phyloP scores from a whole-genome alignment of 805 yeast genomes.

The Zygosaccharomyces kombuchaensis region DNA sequence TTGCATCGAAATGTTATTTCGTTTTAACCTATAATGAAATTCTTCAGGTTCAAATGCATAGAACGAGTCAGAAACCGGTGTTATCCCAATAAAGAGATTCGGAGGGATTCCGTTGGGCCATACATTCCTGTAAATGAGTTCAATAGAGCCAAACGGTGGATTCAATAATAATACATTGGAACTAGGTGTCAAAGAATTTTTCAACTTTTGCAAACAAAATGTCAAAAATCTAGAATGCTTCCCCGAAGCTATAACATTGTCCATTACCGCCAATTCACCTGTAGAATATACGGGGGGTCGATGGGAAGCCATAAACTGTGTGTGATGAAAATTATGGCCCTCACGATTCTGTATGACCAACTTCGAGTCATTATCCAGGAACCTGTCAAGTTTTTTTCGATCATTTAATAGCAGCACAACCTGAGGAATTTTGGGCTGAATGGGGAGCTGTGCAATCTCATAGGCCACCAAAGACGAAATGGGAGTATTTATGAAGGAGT shows the following conservation, averaged over 20 bases:
- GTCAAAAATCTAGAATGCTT: conserved; percentile 51
- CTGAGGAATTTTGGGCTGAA: conserved; percentile 37
- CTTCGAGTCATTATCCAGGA: conserved; percentile 39
- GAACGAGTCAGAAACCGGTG: conserved; percentile 7
- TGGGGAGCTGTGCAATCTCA: conserved; percentile 40
- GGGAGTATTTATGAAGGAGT: conserved; percentile 43
- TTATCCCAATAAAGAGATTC: conserved; percentile 49
- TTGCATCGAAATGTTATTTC: conserved; percentile 1
- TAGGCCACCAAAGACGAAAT: conserved; percentile 40
- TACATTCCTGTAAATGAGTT: conserved; percentile 41
- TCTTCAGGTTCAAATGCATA: conserved; percentile 9
- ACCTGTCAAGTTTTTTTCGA: conserved; percentile 40
- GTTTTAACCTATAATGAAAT: conserved; percentile 10
- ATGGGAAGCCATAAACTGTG: conserved; percentile 33
- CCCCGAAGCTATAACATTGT: conserved; percentile 58
- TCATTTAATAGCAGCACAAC: conserved; percentile 42
- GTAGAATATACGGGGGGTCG: conserved; percentile 31
- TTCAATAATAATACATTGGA: conserved; percentile 58
- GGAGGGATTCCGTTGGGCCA: conserved; percentile 59
- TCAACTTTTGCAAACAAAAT: conserved; percentile 46
- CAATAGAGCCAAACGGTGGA: conserved; percentile 71
- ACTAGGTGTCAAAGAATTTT: conserved; percentile 37
- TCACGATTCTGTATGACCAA: conserved; percentile 28
- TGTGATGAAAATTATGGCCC: conserved; percentile 13
- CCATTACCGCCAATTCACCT: conserved; percentile 36